A percentile compares a stretch with the other conserved stretches of the same genome.
These are phyloP conservation scores for Tetracentron sinense DNA, from an alignment of 164 flowering plant genomes.

Conservation along the genomic window DNA sequence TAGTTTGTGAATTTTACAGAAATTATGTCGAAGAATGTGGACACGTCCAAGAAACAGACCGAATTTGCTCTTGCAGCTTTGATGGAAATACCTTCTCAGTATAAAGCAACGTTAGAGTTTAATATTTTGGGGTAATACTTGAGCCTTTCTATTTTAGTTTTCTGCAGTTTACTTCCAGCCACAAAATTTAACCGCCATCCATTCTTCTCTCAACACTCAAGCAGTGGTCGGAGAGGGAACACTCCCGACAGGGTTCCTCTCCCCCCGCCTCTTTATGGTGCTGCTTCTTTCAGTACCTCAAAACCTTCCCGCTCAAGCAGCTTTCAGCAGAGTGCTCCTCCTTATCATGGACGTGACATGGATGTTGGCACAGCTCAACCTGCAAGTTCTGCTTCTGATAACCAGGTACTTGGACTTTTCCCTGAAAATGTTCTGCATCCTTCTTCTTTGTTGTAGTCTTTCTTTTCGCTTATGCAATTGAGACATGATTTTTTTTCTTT, in stretches of 20 bases:
- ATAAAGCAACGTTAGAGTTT: conserved; percentile 69
- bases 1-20: conserved; percentile 83
- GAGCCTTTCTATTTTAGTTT: not conserved
- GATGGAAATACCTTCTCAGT: conserved; percentile 85
- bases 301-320: conserved; percentile 42
- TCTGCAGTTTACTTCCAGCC: not conserved
- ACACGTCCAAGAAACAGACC: conserved; percentile 52
- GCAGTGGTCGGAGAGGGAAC: conserved; percentile 46
- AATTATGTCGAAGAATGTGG: conserved; percentile 59
- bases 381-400: conserved; percentile 21
- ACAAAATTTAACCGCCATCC: no score
- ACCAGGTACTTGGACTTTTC: not conserved
- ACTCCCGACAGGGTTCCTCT: conserved; percentile 58
- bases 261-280: conserved; percentile 61
- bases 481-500: no score
- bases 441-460: not conserved
- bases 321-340: conserved; percentile 41
- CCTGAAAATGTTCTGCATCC: not conserved
- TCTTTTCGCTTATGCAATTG: not conserved
- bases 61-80: conserved; percentile 70
- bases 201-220: conserved; percentile 6
- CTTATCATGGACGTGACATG: conserved; percentile 23
- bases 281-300: conserved; percentile 25
- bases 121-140: conserved; percentile 48
- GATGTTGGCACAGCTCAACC: conserved; percentile 48